Evolutionary conservation across 495 filamentous ascomycete species (phyloP), one percentile per base, ranked within the genome.

Genomic region (Aspergillus sclerotioniger): DNA sequence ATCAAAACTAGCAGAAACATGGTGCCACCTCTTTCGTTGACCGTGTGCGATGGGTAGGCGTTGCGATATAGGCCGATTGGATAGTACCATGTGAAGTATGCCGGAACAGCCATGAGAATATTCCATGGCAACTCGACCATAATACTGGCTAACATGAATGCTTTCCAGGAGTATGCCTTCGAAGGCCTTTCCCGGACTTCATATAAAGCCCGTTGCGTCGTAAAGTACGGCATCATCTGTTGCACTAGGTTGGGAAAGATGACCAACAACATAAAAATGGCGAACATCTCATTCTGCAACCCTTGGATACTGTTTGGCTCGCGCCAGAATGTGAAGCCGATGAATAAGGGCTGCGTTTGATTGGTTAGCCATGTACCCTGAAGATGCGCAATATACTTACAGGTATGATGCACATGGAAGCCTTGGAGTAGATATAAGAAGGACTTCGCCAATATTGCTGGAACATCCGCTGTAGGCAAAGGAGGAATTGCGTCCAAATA

Each of bases 381-480:
- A 31, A 39, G 4, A 13, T 28, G 13, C 17, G 57, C 9, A 29
- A 54, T 17, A 25, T 13, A 64, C 70, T 57, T 54, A 72, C 72
- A 20, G 72, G 65, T 10, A 71, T 53, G 13, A 70, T 74, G 59
- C 81, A 80, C 28, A 87, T 74, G 45, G 81, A 71, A 29, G 82
- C 66, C 64, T 89, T 88, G 47, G 90, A 88, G 69, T 90, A 92
- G 62, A 96, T 87, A 72, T 97, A 97, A 0, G 81, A 80, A 2
- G 91, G 92, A 9, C 87, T 91, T 41, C 92, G 86, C 89, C 90
- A 96, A 75, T 93, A 95, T 66, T 95, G 90, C 68, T 92, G 76
- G 75, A 94, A 93, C 62, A 92, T 85, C 53, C 92, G 81, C 21
- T 67, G 59, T 6, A 76, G 67, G 16, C 82, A 81, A 17, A 77